phyloP scores from a whole-genome alignment of 352 stramenopile species.

The Aphanomyces cochlioides region DNA sequence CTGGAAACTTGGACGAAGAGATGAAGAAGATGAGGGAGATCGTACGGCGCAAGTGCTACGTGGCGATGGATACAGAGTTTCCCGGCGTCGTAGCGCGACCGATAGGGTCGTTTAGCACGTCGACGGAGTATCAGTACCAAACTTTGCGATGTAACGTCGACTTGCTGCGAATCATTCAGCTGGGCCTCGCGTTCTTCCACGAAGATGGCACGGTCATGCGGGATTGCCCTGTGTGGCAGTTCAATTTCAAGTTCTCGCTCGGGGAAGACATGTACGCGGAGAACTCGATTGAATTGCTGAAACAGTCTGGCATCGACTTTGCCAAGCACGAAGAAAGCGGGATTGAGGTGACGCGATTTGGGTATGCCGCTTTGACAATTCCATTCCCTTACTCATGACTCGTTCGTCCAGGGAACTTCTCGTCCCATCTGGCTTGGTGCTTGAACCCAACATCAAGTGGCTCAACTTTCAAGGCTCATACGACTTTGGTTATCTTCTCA shows the following conservation, averaged over 20 bases:
- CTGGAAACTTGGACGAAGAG: conserved; percentile 88
- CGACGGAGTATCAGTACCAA: conserved; percentile 98
- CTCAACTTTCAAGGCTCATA: conserved; percentile 98
- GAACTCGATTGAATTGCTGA: conserved; percentile 98
- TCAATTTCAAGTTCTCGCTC: conserved; percentile 99
- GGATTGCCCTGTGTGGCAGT: conserved; percentile 97
- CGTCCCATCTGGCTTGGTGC: conserved; percentile 96
- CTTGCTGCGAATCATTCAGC: conserved; percentile 97
- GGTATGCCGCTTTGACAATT: conserved; percentile 26
- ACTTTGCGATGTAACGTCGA: conserved; percentile 99
- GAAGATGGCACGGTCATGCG: conserved; percentile 93
- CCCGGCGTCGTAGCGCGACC: conserved; percentile 97
- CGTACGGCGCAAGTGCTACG: conserved; percentile 95
- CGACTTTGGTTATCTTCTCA: conserved; percentile 99
- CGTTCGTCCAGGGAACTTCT: conserved; percentile 83
- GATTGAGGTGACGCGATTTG: conserved; percentile 97
- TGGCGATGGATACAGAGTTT: conserved; percentile 99
- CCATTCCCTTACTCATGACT: not conserved
- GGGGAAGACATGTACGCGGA: conserved; percentile 99
- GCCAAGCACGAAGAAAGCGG: conserved; percentile 92
- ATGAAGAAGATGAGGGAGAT: conserved; percentile 96
- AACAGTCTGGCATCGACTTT: conserved; percentile 98
- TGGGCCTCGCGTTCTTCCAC: conserved; percentile 97
- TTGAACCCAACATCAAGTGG: conserved; percentile 99
- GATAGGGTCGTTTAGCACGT: conserved; percentile 94